A percentile compares a stretch with the other conserved stretches of the same genome.
Evolutionary conservation across 208 protist species (phyloP).

Genomic region (Balamuthia mandrillaris): DNA sequence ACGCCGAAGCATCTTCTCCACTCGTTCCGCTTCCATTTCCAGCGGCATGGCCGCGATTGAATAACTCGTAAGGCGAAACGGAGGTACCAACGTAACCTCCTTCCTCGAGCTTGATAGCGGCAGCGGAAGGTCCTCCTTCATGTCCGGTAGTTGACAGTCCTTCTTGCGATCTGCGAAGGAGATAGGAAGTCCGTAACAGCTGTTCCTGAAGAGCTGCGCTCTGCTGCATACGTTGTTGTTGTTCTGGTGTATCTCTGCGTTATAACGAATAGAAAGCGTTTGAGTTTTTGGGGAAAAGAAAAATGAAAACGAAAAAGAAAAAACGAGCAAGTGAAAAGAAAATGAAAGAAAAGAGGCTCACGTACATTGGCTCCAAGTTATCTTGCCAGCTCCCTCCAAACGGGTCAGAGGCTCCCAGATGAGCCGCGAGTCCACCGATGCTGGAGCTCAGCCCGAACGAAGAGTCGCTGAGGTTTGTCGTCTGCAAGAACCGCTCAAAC

Average conservation of each 20-base stretch:
- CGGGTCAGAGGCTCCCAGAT: too few species aligned
- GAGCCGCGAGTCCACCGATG: too few species aligned
- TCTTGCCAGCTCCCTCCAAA: too few species aligned
- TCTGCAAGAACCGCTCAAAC: too few species aligned
- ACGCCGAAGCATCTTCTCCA: not conserved
- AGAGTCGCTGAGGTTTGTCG: too few species aligned
- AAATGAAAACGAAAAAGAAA: not conserved
- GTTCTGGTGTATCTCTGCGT: not conserved
- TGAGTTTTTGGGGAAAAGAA: not conserved
- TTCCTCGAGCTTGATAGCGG: too few species aligned
- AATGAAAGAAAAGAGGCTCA: not conserved
- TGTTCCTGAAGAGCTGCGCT: not conserved
- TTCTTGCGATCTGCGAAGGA: constrained; percentile 14
- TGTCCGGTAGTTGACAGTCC: not conserved
- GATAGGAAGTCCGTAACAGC: constrained; percentile 2
- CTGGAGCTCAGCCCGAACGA: too few species aligned
- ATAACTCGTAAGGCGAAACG: not conserved
- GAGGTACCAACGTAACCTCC: not conserved
- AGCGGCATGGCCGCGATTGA: not conserved
- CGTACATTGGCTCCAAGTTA: not conserved
- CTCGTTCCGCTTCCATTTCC: not conserved
- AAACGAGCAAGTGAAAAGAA: not conserved
- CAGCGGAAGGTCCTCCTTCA: not conserved
- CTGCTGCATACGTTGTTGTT: not conserved
- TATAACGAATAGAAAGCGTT: not conserved